A percentile compares a stretch with the other conserved stretches of the same genome.
phyloP scores from a whole-genome alignment of 2,329 filamentous ascomycete species.

The Elsinoe fawcettii region DNA sequence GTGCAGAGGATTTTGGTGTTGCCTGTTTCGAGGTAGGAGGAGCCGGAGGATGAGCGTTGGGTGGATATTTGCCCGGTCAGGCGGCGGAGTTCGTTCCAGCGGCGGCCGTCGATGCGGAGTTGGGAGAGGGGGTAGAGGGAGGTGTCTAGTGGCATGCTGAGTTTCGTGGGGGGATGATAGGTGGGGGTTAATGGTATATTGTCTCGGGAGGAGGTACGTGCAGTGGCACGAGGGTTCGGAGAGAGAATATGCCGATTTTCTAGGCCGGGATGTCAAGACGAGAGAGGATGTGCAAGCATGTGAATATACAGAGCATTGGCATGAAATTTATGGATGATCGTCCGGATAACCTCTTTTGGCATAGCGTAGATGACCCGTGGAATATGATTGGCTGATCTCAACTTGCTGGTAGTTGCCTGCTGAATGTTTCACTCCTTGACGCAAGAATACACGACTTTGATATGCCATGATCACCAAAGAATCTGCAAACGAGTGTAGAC shows the following conservation, averaged over 20 bases:
- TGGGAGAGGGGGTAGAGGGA: conserved; percentile 84
- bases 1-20: conserved; percentile 96
- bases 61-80: conserved; percentile 85
- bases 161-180: not conserved
- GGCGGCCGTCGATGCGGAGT: conserved; percentile 59
- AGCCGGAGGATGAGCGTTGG: conserved; percentile 86
- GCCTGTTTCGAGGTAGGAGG: conserved; percentile 89
- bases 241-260: not conserved
- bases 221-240: too few relatives aligned
- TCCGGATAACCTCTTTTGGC: not conserved
- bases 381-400: not conserved
- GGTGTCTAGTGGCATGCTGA: conserved; percentile 85
- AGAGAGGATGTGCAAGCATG: not conserved
- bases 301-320: not conserved
- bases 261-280: not conserved
- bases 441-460: not conserved
- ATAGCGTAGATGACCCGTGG: not conserved
- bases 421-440: not conserved
- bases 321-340: conserved; percentile 1
- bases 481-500: not conserved
- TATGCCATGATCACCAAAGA: not conserved
- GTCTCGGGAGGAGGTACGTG: too few relatives aligned
- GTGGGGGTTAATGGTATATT: not conserved
- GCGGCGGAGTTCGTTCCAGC: conserved; percentile 94
- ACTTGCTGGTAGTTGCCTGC: not conserved